A percentile compares a stretch with the other conserved stretches of the same genome.
phyloP scores from a whole-genome alignment of 2,329 filamentous ascomycete species.

The Phialocephala subalpina region DNA sequence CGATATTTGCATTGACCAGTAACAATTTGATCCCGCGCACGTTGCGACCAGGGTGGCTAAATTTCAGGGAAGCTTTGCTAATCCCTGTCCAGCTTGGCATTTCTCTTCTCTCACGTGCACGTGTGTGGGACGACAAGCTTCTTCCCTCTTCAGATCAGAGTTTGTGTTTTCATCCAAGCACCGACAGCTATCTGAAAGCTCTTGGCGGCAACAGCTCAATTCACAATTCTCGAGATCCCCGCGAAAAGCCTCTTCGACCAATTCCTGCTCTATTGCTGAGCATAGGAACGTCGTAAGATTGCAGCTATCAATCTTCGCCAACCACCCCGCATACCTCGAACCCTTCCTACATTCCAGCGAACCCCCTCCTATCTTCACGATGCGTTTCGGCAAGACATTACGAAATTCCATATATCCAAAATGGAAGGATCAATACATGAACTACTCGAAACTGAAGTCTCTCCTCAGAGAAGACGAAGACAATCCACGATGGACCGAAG shows the following conservation, averaged over 20 bases:
- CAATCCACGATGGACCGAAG: slow-evolving; percentile 84
- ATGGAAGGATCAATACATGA: slow-evolving; percentile 94
- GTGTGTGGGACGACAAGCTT: slow-evolving; percentile 7
- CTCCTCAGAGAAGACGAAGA: slow-evolving; percentile 76
- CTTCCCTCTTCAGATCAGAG: neutral
- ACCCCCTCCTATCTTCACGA: slow-evolving; percentile 49
- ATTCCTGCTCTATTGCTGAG: neutral
- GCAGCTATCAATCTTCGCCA: neutral
- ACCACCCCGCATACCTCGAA: slow-evolving; percentile 7
- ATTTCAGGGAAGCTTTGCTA: neutral
- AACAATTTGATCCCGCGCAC: neutral
- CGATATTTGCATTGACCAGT: slow-evolving; percentile 1
- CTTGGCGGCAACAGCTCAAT: neutral
- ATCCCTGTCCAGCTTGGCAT: neutral
- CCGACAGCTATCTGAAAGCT: neutral
- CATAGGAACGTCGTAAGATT: neutral
- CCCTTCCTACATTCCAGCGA: neutral
- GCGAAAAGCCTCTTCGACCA: neutral
- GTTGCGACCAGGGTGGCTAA: neutral
- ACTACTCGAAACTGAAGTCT: slow-evolving; percentile 92
- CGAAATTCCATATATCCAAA: slow-evolving; percentile 80
- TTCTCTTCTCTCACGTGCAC: slow-evolving; percentile 3
- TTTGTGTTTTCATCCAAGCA: neutral
- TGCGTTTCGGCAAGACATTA: slow-evolving; percentile 95
- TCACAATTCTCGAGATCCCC: neutral